A percentile compares a stretch with the other conserved stretches of the same genome.
Evolutionary conservation across 2,329 filamentous ascomycete species (phyloP).

Genomic region (Trichoderma atrobrunneum): DNA sequence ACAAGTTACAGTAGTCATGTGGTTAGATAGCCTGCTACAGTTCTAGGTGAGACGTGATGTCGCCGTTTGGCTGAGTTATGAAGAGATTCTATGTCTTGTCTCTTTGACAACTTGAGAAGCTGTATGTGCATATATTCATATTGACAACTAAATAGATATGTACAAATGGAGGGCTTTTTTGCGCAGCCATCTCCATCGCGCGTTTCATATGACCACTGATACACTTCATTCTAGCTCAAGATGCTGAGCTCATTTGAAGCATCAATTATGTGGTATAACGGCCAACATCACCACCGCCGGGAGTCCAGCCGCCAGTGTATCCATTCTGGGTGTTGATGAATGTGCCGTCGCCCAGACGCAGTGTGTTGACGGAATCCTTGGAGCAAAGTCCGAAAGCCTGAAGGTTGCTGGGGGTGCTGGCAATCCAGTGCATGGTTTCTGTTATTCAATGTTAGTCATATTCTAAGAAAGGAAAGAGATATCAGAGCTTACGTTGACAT

Average conservation of each 20-base stretch:
- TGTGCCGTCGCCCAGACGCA: conserved; percentile 38
- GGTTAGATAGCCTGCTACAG: not conserved
- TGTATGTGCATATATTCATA: not conserved
- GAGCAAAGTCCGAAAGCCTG: conserved; percentile 43
- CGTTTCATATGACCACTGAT: not conserved
- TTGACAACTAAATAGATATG: not conserved
- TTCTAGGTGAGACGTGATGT: not conserved
- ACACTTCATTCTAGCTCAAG: not conserved
- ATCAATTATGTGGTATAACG: conserved; percentile 33
- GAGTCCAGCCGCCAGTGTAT: conserved; percentile 37
- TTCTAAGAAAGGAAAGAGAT: not conserved
- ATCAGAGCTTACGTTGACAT: conserved; percentile 33
- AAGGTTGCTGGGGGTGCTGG: conserved; percentile 37
- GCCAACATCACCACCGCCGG: conserved; percentile 35
- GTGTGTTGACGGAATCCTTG: conserved; percentile 36
- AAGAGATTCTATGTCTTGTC: not conserved
- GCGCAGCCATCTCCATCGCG: not conserved
- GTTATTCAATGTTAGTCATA: conserved; percentile 4
- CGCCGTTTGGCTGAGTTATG: not conserved
- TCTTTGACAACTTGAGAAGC: not conserved
- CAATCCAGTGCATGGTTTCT: conserved; percentile 40
- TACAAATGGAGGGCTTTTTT: not conserved
- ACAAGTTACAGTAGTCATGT: not conserved
- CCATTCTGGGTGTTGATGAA: conserved; percentile 31
- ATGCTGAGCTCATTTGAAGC: not conserved